Evolutionary conservation across 2,329 filamentous ascomycete species (phyloP), one percentile per base, ranked within the genome.

Genomic region (Scytalidium sp.): DNA sequence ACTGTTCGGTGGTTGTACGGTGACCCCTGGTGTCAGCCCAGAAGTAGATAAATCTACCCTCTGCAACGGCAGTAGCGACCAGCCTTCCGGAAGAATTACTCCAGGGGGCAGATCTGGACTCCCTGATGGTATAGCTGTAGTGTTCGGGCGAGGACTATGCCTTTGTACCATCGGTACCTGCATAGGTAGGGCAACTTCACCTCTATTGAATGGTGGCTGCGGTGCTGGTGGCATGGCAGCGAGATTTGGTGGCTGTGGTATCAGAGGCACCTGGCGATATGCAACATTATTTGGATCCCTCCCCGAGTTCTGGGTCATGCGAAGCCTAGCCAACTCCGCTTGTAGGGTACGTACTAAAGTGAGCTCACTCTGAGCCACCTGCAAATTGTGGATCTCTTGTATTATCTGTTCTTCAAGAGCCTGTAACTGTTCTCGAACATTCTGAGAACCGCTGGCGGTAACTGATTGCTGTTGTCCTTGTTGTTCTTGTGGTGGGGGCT

Each of bases 391-490:
- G 27, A 89, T 75, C 61, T 92, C 87, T 49, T 83, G 79, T 57
- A 84, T 75, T 20, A 94, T 75, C 47, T 87, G 80, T 48, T 84
- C 79, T 56, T 90, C 85, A 13, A 90, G 76, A 39, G 84, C 78
- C 27, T 78, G 72, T 27, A 94, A 70, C 49, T 90, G 81, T 13
- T 72, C 68, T 45, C 81, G 76, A 21, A 87, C 76, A 2, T 75
- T 72, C 41, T 50, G 47, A 54, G 52, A 46, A 56, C 49, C 50
- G 13, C 15, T 47, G 25, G 49, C 40, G 20, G 51, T 50, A 43
- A 56, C 50, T 41, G 49, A 41, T 50, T 41, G 56, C 41, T 50
- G 32, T 20, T 46, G 47, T 17, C 52, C 47, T 27, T 52, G 56
- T 36, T 41, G 25, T 13, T 43, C 51, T 27, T 52, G 56, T 47